These are phyloP conservation scores for Boeremia lycopersici DNA, from an alignment of 2,329 filamentous ascomycete species.

Conservation along the genomic window DNA sequence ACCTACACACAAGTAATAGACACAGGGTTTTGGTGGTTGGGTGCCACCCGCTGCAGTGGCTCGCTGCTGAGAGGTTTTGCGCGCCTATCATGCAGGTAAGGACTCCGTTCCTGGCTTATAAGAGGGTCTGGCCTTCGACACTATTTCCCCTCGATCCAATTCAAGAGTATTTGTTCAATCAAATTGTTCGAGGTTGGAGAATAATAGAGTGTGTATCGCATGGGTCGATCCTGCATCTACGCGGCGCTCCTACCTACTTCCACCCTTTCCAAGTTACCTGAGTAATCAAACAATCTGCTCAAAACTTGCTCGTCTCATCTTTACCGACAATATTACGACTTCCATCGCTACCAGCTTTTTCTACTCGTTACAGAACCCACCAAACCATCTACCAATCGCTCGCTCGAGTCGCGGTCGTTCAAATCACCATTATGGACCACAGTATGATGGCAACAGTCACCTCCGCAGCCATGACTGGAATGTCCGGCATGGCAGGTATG, in stretches of 20 bases:
- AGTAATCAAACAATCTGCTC: conserved; percentile 17
- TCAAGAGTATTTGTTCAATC: not conserved
- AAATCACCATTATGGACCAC: conserved; percentile 17
- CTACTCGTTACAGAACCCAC: not conserved
- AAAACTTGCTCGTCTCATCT: conserved; percentile 18
- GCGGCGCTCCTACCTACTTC: conserved; percentile 9
- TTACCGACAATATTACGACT: not conserved
- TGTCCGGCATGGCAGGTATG: conserved; percentile 17
- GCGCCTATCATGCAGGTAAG: conserved; percentile 3
- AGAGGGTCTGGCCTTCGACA: not conserved
- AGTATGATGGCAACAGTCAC: conserved; percentile 6
- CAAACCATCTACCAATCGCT: not conserved
- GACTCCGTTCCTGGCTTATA: not conserved
- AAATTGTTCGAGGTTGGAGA: not conserved
- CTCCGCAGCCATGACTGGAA: conserved; percentile 21
- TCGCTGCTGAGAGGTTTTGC: conserved; percentile 14
- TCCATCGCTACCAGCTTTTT: not conserved
- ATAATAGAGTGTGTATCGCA: not conserved
- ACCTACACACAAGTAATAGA: not conserved
- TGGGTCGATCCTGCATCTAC: conserved; percentile 1
- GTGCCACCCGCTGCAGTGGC: conserved; percentile 7
- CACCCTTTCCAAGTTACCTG: not conserved
- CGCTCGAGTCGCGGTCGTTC: not conserved
- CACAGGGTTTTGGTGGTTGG: conserved; percentile 4
- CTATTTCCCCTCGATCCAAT: not conserved